These are phyloP conservation scores for Komagataella mondaviorum DNA, from an alignment of 805 yeast species.

Conservation along the genomic window DNA sequence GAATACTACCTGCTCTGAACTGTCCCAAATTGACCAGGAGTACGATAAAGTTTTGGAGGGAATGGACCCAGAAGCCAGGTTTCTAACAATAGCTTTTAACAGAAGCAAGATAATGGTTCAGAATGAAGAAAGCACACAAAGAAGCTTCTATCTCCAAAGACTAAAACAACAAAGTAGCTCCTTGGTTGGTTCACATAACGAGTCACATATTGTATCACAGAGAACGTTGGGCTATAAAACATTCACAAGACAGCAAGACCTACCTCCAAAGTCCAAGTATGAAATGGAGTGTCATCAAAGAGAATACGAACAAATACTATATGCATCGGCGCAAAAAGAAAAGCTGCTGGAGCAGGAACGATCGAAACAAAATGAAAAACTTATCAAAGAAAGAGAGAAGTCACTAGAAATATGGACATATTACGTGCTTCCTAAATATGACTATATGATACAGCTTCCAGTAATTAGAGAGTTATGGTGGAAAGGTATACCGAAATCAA, in stretches of 20 bases:
- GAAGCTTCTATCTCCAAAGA: background rate
- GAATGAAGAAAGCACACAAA: background rate
- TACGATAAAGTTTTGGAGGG: background rate
- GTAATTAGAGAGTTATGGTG: constrained; percentile 43
- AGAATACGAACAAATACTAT: constrained; percentile 33
- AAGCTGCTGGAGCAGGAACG: constrained; percentile 17
- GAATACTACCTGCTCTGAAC: background rate
- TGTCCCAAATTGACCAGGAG: background rate
- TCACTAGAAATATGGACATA: constrained; percentile 27
- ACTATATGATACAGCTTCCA: constrained; percentile 19
- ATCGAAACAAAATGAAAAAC: constrained; percentile 16
- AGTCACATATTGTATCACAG: background rate
- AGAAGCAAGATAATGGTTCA: background rate
- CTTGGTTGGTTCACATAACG: background rate
- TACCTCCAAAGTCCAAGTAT: constrained; percentile 48
- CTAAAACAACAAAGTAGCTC: background rate
- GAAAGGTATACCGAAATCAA: constrained; percentile 36
- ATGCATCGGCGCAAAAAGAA: constrained; percentile 26
- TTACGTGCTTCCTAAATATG: constrained; percentile 23
- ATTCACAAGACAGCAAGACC: constrained; percentile 43
- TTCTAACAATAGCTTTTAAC: background rate
- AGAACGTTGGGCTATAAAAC: background rate
- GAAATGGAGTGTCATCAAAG: constrained; percentile 42
- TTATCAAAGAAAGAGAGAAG: constrained; percentile 19
- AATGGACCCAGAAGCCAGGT: background rate